Conservation (phyloP, 2,329 filamentous ascomycete species). For the Stylonectria norvegica region DNA sequence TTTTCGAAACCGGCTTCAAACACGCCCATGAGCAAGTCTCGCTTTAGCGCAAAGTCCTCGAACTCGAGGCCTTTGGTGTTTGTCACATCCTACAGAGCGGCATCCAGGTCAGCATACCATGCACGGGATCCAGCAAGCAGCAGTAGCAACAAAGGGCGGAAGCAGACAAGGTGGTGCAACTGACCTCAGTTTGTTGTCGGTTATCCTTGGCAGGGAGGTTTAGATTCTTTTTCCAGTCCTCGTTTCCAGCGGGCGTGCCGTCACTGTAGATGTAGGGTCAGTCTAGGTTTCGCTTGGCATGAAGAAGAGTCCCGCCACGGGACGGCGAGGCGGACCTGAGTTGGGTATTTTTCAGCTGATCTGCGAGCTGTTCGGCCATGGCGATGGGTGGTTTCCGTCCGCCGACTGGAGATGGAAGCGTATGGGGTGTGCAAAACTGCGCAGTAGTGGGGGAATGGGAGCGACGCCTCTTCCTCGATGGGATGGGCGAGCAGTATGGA, state of each 20-base stretch:
- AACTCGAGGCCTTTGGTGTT: conserved; percentile 97
- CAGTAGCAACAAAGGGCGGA: conserved; percentile 7
- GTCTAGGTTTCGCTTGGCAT: conserved; percentile 28
- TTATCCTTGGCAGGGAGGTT: conserved; percentile 71
- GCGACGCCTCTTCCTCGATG: no score
- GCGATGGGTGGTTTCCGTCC: conserved; percentile 29
- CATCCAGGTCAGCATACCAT: not conserved
- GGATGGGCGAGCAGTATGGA: no score
- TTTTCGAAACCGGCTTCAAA: conserved; percentile 99
- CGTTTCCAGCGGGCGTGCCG: conserved; percentile 41
- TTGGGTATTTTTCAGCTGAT: conserved; percentile 42
- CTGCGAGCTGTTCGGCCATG: conserved; percentile 46
- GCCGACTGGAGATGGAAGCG: conserved; percentile 21
- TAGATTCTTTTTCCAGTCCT: conserved; percentile 72
- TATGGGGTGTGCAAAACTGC: conserved; percentile 23
- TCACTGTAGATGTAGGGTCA: conserved; percentile 43
- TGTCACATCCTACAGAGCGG: conserved; percentile 75
- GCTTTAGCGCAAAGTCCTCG: conserved; percentile 93
- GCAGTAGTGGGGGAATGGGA: no score
- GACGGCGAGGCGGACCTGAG: conserved; percentile 36
- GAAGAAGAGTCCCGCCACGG: conserved; percentile 16
- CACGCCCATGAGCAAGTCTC: conserved; percentile 96
- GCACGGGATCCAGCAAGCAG: not conserved
- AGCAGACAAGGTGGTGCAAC: conserved; percentile 10
- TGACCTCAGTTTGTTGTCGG: conserved; percentile 76